Conservation (phyloP, 2,329 filamentous ascomycete genomes). For the Thelonectria blattea region DNA sequence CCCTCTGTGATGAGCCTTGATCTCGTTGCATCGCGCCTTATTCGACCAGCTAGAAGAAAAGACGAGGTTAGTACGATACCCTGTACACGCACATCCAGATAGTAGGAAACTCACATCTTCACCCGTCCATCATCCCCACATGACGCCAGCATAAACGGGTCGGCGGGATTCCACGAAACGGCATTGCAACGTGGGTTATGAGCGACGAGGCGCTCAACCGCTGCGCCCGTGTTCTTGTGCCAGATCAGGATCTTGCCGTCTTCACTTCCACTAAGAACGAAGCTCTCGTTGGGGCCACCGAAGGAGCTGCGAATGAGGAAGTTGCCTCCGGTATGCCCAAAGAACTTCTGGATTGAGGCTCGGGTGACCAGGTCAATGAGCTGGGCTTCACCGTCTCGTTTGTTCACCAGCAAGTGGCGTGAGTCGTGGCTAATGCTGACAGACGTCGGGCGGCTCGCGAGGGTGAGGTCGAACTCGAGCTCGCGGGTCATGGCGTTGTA, state of each 20-base stretch:
- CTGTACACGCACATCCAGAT: not conserved
- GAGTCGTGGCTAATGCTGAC: slow-evolving; percentile 84
- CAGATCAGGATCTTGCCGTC: slow-evolving; percentile 81
- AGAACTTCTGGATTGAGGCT: slow-evolving; percentile 74
- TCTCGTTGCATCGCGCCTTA: slow-evolving; percentile 31
- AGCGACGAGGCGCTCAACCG: slow-evolving; percentile 77
- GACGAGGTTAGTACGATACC: not conserved
- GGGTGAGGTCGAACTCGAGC: slow-evolving; percentile 74
- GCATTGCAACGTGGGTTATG: slow-evolving; percentile 83
- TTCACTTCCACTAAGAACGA: slow-evolving; percentile 91
- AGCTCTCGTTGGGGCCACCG: slow-evolving; percentile 90
- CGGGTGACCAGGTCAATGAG: slow-evolving; percentile 79
- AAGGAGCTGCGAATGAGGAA: slow-evolving; percentile 84
- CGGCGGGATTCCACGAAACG: slow-evolving; percentile 84
- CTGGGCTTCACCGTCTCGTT: slow-evolving; percentile 76
- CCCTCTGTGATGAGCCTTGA: slow-evolving; percentile 28
- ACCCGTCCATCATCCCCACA: slow-evolving; percentile 87
- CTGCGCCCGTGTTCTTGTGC: slow-evolving; percentile 81
- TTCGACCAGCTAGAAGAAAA: slow-evolving; percentile 37
- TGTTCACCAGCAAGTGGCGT: slow-evolving; percentile 81
- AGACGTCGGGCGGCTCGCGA: slow-evolving; percentile 73
- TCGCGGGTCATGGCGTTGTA: slow-evolving; percentile 80
- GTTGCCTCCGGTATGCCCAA: slow-evolving; percentile 75
- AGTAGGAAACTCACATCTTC: slow-evolving; percentile 71
- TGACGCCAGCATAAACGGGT: slow-evolving; percentile 86